Base-by-base conservation (phyloP, 495 filamentous ascomycete genomes). In the Delitschia confertaspora region DNA sequence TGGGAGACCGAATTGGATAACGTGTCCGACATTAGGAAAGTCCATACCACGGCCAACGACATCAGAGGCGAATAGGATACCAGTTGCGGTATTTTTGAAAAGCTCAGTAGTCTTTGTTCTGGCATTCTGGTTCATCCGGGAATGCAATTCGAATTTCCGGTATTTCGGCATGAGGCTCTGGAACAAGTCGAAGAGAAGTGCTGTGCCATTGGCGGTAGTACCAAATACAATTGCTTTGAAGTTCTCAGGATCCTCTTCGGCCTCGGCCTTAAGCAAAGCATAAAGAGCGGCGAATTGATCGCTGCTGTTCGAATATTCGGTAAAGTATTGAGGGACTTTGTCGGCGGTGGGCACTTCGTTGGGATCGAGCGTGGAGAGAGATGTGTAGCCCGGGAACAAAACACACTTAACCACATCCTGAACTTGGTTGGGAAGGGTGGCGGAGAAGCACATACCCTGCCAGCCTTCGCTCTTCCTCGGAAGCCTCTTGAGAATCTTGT, bases 21-120 rank as follows among this genome's bases (percentile, higher is more conserved):
- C 78, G 45, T 82, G 78, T 26, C 76, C 80, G 24, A 84, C 80
- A 33, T 73, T 72, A 1, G 79, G 80, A 59, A 85, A 85, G 58
- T 87, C 81, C 78, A 87, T 82, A 21, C 80, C 80, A 38, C 80
- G 73, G 13, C 79, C 80, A 33, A 85, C 73, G 18, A 85, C 79
- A 57, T 84, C 80, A 11, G 75, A 75, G 24, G 80, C 80, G 51
- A 83, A 73, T 53, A 84, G 60, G 42, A 83, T 68, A 24, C 73
- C 69, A 20, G 62, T 60, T 3, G 56, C 56, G 0, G 73, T 71
- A 16, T 70, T 58, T 45, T 79, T 79, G 68, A 79, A 85, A 14
- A 69, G 63, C 11, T 73, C 68, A 3, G 79, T 82, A 13, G 71
- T 70, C 18, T 57, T 69, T 6, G 74, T 80, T 44, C 79, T 69